A percentile compares a stretch with the other conserved stretches of the same genome.
Conservation (phyloP, 129 eudicot genomes). For the Pulicaria dysenterica region DNA sequence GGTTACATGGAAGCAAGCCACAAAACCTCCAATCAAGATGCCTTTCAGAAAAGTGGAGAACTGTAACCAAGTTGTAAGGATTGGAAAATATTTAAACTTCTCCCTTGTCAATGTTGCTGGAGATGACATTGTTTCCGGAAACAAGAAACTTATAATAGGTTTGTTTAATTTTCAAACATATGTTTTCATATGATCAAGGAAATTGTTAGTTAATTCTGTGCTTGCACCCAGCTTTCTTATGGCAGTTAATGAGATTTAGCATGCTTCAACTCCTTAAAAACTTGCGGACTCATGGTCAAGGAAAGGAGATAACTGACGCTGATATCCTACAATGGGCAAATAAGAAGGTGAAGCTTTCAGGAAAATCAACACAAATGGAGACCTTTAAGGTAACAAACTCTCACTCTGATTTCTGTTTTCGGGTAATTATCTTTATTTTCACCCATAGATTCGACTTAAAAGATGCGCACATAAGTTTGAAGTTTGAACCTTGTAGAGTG, state of each 20-base stretch:
- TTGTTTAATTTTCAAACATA: constrained; percentile 21
- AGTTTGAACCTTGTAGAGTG: not conserved
- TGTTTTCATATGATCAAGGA: not conserved
- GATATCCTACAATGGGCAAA: constrained; percentile 93
- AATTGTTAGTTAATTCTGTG: constrained; percentile 18
- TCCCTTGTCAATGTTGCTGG: constrained; percentile 79
- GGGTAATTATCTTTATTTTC: not conserved
- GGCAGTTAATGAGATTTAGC: constrained; percentile 91
- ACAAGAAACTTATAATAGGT: constrained; percentile 82
- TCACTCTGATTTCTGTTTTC: constrained; percentile 4
- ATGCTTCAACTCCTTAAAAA: constrained; percentile 84
- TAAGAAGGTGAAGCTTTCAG: constrained; percentile 63
- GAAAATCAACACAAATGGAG: constrained; percentile 66
- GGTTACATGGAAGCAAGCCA: constrained; percentile 70
- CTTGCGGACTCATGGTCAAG: constrained; percentile 74
- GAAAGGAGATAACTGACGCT: constrained; percentile 83
- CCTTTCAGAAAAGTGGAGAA: constrained; percentile 82
- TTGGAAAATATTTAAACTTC: constrained; percentile 66
- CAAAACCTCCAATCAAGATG: constrained; percentile 78
- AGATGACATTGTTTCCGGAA: constrained; percentile 73
- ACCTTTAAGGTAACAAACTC: constrained; percentile 71
- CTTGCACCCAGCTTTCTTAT: constrained; percentile 68
- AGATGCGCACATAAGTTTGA: too few species aligned
- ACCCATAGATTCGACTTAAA: not conserved
- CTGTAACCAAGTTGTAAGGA: constrained; percentile 71